A percentile compares a stretch with the other conserved stretches of the same genome.
These are phyloP conservation scores for Daldinia caldariorum DNA, from an alignment of 495 filamentous ascomycete species.

Conservation along the genomic window DNA sequence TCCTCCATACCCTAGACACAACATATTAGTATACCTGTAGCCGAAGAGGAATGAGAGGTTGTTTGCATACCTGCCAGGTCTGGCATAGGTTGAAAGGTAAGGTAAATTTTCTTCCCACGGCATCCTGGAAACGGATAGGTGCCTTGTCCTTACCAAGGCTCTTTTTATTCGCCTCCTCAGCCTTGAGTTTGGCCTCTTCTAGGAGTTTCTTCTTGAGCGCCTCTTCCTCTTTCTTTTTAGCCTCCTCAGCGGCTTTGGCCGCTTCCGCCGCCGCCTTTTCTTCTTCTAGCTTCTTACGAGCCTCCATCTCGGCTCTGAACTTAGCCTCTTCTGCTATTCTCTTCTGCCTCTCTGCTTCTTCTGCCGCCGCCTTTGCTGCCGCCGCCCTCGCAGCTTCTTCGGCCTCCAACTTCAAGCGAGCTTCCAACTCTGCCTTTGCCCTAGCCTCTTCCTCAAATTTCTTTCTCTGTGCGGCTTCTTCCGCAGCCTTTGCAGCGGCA, in stretches of 20 bases:
- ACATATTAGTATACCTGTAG: slow-evolving; percentile 29
- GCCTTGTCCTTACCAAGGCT: slow-evolving; percentile 55
- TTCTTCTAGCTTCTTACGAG: slow-evolving; percentile 54
- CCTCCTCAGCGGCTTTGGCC: slow-evolving; percentile 47
- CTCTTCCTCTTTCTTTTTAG: slow-evolving; percentile 56
- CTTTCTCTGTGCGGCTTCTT: slow-evolving; percentile 60
- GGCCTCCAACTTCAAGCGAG: slow-evolving; percentile 47
- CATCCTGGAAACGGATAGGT: slow-evolving; percentile 86
- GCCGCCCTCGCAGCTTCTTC: slow-evolving; percentile 46
- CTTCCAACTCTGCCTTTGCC: slow-evolving; percentile 46
- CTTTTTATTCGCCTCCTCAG: slow-evolving; percentile 64
- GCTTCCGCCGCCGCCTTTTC: slow-evolving; percentile 47
- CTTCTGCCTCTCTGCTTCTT: slow-evolving; percentile 39
- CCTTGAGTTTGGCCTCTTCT: slow-evolving; percentile 58
- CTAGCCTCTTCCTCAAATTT: slow-evolving; percentile 51
- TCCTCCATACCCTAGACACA: slow-evolving; percentile 78
- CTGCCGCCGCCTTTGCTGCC: slow-evolving; percentile 38
- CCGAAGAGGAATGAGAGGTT: neutral
- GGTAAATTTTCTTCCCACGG: slow-evolving; percentile 84
- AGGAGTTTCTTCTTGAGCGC: slow-evolving; percentile 56
- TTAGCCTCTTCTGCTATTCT: slow-evolving; percentile 51
- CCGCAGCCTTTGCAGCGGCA: slow-evolving; percentile 56
- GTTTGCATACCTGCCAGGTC: slow-evolving; percentile 75
- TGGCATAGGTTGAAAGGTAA: slow-evolving; percentile 84
- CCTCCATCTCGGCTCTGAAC: slow-evolving; percentile 57